Evolutionary conservation across 352 stramenopile genomes (phyloP).

Genomic region (Phytophthora foliorum): DNA sequence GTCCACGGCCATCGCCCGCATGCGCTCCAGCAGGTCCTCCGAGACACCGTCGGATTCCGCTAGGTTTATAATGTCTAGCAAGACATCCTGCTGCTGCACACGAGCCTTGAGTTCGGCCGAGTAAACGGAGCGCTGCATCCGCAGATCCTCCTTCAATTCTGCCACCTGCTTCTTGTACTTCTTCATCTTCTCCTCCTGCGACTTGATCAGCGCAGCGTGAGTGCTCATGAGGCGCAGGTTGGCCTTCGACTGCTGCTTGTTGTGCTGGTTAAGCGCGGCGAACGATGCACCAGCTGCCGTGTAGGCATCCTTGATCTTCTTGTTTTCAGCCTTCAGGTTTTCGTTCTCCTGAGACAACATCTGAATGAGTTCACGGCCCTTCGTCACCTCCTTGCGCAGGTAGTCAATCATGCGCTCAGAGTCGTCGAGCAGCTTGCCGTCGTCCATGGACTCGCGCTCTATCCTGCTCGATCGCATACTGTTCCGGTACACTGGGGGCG

Average conservation of each 20-base stretch:
- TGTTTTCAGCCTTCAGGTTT: constrained; percentile 88
- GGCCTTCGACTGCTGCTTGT: constrained; percentile 94
- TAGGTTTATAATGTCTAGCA: constrained; percentile 54
- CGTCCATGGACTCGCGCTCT: constrained; percentile 59
- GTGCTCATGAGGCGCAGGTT: constrained; percentile 93
- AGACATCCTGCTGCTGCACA: constrained; percentile 48
- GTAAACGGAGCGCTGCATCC: constrained; percentile 85
- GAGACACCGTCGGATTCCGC: constrained; percentile 66
- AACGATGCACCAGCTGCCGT: constrained; percentile 93
- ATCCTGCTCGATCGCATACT: constrained; percentile 41
- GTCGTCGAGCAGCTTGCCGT: constrained; percentile 80
- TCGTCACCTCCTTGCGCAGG: constrained; percentile 80
- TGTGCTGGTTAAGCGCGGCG: constrained; percentile 93
- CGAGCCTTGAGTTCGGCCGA: constrained; percentile 80
- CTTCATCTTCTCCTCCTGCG: constrained; percentile 92
- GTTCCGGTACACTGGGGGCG: constrained; percentile 26
- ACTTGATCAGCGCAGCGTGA: constrained; percentile 87
- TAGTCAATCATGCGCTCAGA: constrained; percentile 90
- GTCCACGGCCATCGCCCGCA: constrained; percentile 73
- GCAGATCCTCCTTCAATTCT: constrained; percentile 85
- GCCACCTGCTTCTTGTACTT: constrained; percentile 90
- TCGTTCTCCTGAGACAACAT: constrained; percentile 80
- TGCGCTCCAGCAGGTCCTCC: constrained; percentile 52
- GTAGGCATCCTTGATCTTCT: constrained; percentile 94
- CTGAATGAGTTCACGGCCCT: constrained; percentile 76